Base-by-base conservation (phyloP, 257 asterid genomes). In the Solanum megistacrolobum region DNA sequence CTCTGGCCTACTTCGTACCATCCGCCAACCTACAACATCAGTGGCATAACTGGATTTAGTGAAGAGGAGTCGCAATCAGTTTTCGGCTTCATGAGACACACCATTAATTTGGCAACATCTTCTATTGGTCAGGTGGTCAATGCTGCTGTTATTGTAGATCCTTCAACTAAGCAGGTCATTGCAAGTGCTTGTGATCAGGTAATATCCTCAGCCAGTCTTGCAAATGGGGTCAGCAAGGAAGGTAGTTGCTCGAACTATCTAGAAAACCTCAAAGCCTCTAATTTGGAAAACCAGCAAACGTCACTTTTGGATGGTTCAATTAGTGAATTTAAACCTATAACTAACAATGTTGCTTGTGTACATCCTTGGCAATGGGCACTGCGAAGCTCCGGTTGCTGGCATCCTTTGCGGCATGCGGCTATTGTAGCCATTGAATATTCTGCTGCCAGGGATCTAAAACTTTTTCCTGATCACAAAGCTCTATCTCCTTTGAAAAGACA, bases 1-100 rank as follows among this genome's bases (percentile, higher is more conserved):
- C 84, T 95, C 83, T 97, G 99, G 99, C 99, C 99, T 78, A 96
- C 99, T 38, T 97, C 99, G 78, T 97, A 93, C 38, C 99, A 96
- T 88, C 99, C 98, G 34, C 98, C 98, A n/a, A 94, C 98, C 87
- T 94, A 92, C 92, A 96, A 94, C 87, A 95, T 96, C 85, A 92
- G 95, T 68, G 98, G 99, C 88, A 94, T 96, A 90, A 92, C 96
- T 86, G 99, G 99, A 89, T 97, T 97, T 91, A 92, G 89, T 83
- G 93, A 95, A 86, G 98, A 94, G 86, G 98, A 93, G 31, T 91
- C 98, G 3, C 84, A 84, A 25, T 90, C 93, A 83, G 92, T 94
- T 89, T 89, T 93, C 87, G 90, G 90, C 90, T 94, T 93, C 90
- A 95, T 94, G 98, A 93, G 92, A 87, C 89, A 88, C 75, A 95